Conservation (phyloP, 345 rosid species). For the Rhizophora apiculata region DNA sequence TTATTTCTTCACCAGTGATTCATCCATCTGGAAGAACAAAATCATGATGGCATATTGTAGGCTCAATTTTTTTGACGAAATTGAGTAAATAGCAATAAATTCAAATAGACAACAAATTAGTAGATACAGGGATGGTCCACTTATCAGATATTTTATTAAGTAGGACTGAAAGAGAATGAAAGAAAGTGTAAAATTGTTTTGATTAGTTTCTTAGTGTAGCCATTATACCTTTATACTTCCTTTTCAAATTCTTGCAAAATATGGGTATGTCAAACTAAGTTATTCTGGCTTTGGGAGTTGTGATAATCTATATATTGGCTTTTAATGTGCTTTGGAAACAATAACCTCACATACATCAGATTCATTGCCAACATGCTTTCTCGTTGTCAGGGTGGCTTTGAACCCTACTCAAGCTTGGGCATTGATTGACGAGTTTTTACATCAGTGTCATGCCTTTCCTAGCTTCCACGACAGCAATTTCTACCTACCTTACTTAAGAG, state of each 20-base stretch:
- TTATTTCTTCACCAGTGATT: not conserved
- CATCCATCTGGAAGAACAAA: not conserved
- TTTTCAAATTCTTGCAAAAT: not conserved
- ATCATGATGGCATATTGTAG: not conserved
- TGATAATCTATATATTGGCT: slow-evolving; percentile 1
- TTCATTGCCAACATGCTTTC: slow-evolving; percentile 19
- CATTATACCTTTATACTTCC: no score
- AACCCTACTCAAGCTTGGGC: slow-evolving; percentile 79
- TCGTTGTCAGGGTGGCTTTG: slow-evolving; percentile 66
- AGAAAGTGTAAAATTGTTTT: not conserved
- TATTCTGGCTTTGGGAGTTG: not conserved
- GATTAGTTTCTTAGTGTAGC: not conserved
- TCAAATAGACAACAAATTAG: not conserved
- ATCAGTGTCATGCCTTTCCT: slow-evolving; percentile 5
- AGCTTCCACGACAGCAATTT: not conserved
- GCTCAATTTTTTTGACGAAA: not conserved
- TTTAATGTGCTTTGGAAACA: slow-evolving; percentile 1
- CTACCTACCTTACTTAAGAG: not conserved
- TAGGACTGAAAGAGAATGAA: no score
- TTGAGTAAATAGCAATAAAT: not conserved
- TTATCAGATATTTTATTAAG: no score
- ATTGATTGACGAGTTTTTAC: slow-evolving; percentile 49
- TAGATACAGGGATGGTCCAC: no score
- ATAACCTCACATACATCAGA: slow-evolving; percentile 22
- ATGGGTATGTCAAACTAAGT: not conserved